phyloP scores from a whole-genome alignment of 495 filamentous ascomycete genomes.

The Venustampulla echinocandica region DNA sequence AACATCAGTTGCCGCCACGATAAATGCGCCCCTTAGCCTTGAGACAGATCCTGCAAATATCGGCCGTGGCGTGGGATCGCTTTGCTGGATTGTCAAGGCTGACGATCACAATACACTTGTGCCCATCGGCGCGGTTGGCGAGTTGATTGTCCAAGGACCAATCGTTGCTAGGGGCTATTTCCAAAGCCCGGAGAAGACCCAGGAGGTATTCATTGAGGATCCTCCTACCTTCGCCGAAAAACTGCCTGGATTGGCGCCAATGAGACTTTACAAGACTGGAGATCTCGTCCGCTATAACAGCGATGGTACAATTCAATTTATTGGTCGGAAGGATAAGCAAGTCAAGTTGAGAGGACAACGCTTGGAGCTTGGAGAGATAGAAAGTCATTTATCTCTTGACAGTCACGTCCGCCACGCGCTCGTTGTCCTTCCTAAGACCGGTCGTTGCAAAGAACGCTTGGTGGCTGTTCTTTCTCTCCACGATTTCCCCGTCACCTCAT shows the following conservation, averaged over 20 bases:
- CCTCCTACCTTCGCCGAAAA: constrained; percentile 11
- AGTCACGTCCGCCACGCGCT: background rate
- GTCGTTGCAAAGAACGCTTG: background rate
- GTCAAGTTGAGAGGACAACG: constrained; percentile 26
- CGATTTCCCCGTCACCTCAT: background rate
- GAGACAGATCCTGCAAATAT: background rate
- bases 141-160: constrained; percentile 52
- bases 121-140: constrained; percentile 49
- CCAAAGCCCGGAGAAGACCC: constrained; percentile 3
- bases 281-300: constrained; percentile 11
- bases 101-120: constrained; percentile 41
- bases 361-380: constrained; percentile 26
- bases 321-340: constrained; percentile 25
- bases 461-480: background rate
- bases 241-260: constrained; percentile 7
- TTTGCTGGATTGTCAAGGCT: constrained; percentile 49
- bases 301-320: constrained; percentile 31
- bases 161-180: constrained; percentile 44
- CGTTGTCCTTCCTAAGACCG: background rate
- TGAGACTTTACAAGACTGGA: constrained; percentile 48
- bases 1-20: background rate
- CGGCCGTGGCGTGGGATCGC: constrained; percentile 32
- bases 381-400: constrained; percentile 32
- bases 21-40: background rate
- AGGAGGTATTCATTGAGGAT: constrained; percentile 20